These are phyloP conservation scores for Dichomitus squalens DNA, from an alignment of 1,284 basidiomycete species.

Conservation along the genomic window DNA sequence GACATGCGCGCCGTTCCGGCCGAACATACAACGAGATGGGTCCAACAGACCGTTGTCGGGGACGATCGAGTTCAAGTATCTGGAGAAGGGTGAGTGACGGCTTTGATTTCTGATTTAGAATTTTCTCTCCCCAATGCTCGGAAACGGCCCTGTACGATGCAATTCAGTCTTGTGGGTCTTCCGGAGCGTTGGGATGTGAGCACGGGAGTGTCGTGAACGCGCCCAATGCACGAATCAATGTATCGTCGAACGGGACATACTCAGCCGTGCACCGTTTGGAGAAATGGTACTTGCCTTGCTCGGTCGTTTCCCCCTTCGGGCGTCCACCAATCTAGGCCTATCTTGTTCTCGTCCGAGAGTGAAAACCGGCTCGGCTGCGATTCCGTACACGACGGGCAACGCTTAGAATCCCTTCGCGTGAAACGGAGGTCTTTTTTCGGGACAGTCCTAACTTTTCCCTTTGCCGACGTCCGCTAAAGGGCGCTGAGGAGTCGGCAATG, in stretches of 20 bases:
- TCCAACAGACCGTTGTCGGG: slow-evolving; percentile 55
- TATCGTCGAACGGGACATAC: not conserved
- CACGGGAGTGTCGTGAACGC: not conserved
- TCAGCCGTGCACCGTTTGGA: not conserved
- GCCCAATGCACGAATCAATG: not conserved
- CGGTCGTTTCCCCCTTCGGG: no score
- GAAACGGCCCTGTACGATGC: not conserved
- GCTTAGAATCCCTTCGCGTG: no score
- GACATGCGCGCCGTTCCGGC: slow-evolving; percentile 76
- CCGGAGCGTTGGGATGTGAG: not conserved
- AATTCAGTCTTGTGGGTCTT: not conserved
- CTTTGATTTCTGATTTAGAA: slow-evolving; percentile 2
- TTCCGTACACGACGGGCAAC: no score
- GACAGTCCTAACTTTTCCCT: no score
- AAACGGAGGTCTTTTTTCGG: no score
- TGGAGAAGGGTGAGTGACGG: slow-evolving; percentile 66
- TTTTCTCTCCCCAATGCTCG: not conserved
- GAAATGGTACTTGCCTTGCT: no score
- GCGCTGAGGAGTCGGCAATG: no score
- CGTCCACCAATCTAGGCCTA: no score
- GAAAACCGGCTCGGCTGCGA: no score
- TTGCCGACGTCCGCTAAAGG: no score
- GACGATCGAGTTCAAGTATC: slow-evolving; percentile 77
- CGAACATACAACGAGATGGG: slow-evolving; percentile 67
- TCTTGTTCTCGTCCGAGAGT: no score